These are phyloP conservation scores for Podospora comata DNA, from an alignment of 495 filamentous ascomycete species.

Conservation along the genomic window DNA sequence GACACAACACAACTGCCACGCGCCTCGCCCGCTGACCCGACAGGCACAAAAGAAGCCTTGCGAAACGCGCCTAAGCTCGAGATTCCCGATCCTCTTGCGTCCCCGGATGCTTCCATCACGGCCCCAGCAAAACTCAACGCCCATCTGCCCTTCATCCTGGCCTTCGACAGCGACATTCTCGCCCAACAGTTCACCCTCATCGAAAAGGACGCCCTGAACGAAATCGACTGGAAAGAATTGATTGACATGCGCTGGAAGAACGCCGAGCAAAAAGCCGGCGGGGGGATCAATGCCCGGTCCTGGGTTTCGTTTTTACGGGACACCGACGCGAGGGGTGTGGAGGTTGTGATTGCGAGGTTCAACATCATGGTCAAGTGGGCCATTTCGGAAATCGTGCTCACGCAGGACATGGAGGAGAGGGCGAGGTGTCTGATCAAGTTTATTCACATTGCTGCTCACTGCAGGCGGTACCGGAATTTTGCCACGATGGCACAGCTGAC, in stretches of 20 bases:
- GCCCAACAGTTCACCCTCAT: conserved; percentile 95
- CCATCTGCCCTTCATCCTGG: conserved; percentile 89
- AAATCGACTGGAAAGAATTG: conserved; percentile 96
- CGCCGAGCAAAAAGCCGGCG: conserved; percentile 45
- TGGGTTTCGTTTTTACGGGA: conserved; percentile 92
- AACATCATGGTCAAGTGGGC: conserved; percentile 98
- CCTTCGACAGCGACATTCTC: conserved; percentile 83
- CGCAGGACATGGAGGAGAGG: conserved; percentile 75
- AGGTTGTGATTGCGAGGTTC: conserved; percentile 94
- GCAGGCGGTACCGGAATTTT: conserved; percentile 84
- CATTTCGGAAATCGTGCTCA: conserved; percentile 85
- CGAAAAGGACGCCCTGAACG: conserved; percentile 92
- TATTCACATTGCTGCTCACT: conserved; percentile 87
- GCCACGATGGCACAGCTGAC: conserved; percentile 95
- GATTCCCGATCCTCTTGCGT: conserved; percentile 28
- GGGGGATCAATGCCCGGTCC: conserved; percentile 58
- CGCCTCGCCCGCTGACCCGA: conserved; percentile 35
- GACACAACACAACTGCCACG: conserved; percentile 25
- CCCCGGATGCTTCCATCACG: conserved; percentile 11
- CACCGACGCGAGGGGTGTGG: conserved; percentile 81
- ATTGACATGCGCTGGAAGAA: conserved; percentile 91
- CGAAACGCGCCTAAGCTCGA: conserved; percentile 35
- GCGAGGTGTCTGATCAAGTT: conserved; percentile 82
- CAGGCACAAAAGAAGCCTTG: conserved; percentile 39
- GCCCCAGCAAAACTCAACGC: conserved; percentile 32